phyloP scores from a whole-genome alignment of 768 basidiomycete genomes.

The Psilocybe sp. region DNA sequence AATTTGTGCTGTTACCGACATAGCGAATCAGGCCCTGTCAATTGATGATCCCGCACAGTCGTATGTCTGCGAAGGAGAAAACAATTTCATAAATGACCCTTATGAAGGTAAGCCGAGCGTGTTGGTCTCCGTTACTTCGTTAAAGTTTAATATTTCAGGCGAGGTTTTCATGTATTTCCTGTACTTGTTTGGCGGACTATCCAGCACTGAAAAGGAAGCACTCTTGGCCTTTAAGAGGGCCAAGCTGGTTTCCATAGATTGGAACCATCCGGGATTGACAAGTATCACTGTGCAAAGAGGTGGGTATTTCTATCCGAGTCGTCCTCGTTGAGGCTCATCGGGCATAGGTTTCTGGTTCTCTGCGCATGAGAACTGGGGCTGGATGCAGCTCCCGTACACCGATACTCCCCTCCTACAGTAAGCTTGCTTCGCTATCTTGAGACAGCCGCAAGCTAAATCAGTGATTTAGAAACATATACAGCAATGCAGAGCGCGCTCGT shows the following conservation, averaged over 20 bases:
- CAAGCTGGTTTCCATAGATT: slow-evolving; percentile 16
- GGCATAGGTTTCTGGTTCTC: slow-evolving; percentile 21
- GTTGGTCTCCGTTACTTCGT: neutral
- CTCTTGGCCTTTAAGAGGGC: slow-evolving; percentile 19
- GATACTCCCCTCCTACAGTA: slow-evolving; percentile 19
- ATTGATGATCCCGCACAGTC: slow-evolving; percentile 17
- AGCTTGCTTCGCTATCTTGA: neutral
- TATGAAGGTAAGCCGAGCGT: slow-evolving; percentile 16
- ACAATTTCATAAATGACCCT: slow-evolving; percentile 18
- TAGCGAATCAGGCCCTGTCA: slow-evolving; percentile 18
- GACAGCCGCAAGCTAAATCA: neutral
- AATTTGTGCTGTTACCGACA: slow-evolving; percentile 19
- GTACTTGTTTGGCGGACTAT: slow-evolving; percentile 17
- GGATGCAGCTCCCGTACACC: slow-evolving; percentile 21
- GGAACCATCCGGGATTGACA: slow-evolving; percentile 10
- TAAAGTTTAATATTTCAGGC: slow-evolving; percentile 4
- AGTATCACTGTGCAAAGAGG: slow-evolving; percentile 21
- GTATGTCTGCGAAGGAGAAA: slow-evolving; percentile 21
- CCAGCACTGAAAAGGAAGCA: slow-evolving; percentile 11
- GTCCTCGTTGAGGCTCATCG: neutral
- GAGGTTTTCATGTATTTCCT: slow-evolving; percentile 20
- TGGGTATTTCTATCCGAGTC: neutral
- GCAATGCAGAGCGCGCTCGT: slow-evolving; percentile 20
- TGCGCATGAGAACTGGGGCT: slow-evolving; percentile 22
- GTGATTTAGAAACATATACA: slow-evolving; percentile 12